phyloP scores from a whole-genome alignment of 148 eudicot species.

The Gaultheria prostrata region DNA sequence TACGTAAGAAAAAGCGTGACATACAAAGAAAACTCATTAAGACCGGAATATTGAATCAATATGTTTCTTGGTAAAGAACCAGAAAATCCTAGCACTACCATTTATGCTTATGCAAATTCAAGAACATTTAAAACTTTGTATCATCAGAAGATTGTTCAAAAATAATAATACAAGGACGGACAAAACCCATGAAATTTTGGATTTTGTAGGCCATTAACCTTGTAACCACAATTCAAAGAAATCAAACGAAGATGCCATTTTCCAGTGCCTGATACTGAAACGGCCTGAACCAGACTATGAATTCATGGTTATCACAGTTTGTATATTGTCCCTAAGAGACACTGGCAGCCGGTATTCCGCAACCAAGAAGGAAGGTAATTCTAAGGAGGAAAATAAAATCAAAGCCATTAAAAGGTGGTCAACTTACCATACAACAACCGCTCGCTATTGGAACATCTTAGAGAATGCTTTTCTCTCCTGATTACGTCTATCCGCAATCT shows the following conservation, averaged over 20 bases:
- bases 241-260: not conserved
- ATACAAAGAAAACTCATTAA: not conserved
- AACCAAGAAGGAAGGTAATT: not conserved
- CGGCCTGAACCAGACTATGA: conserved; percentile 1
- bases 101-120: not conserved
- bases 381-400: not conserved
- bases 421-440: conserved; percentile 17
- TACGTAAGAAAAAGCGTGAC: not conserved
- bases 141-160: not conserved
- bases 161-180: not conserved
- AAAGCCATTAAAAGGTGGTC: not conserved
- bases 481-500: conserved; percentile 66
- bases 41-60: not conserved
- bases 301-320: not conserved
- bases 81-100: not conserved
- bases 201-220: too few species aligned
- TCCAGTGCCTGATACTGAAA: conserved; percentile 3
- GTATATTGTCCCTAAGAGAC: not conserved
- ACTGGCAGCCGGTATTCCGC: not conserved
- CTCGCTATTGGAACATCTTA: conserved; percentile 42
- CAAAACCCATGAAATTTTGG: not conserved
- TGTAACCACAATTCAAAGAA: not conserved
- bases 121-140: not conserved
- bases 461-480: conserved; percentile 63
- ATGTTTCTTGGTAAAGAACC: not conserved